Percentiles rank a stretch among this genome's conserved stretches.
Evolutionary conservation across 2,329 filamentous ascomycete genomes (phyloP).

Genomic region (Cercospora sesami): DNA sequence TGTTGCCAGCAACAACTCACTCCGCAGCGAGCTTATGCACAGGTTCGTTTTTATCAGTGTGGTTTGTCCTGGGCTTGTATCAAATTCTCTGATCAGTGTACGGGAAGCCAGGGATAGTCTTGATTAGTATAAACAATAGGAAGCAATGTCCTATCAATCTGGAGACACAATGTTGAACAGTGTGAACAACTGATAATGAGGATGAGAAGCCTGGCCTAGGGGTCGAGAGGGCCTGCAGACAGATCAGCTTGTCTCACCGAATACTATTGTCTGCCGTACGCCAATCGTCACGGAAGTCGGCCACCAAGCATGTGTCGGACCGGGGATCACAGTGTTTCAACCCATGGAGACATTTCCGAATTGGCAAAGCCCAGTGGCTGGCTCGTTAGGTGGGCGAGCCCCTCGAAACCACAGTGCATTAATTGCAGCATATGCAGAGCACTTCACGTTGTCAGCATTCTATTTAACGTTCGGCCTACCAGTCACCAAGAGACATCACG

Average conservation of each 20-base stretch:
- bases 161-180: background rate
- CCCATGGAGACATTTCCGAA: background rate
- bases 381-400: background rate
- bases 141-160: background rate
- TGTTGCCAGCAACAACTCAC: background rate
- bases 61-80: background rate
- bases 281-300: background rate
- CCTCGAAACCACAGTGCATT: background rate
- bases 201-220: background rate
- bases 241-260: background rate
- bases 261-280: background rate
- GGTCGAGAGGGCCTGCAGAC: background rate
- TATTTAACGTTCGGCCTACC: background rate
- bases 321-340: background rate
- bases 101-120: background rate
- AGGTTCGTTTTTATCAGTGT: background rate
- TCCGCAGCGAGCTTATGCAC: background rate
- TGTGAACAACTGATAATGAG: background rate
- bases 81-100: background rate
- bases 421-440: background rate
- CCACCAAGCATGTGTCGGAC: background rate
- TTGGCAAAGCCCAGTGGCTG: background rate
- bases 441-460: background rate
- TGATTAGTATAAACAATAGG: background rate
- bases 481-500: background rate